Base-by-base conservation (phyloP, 805 yeast genomes). In the Pichia heedii region DNA sequence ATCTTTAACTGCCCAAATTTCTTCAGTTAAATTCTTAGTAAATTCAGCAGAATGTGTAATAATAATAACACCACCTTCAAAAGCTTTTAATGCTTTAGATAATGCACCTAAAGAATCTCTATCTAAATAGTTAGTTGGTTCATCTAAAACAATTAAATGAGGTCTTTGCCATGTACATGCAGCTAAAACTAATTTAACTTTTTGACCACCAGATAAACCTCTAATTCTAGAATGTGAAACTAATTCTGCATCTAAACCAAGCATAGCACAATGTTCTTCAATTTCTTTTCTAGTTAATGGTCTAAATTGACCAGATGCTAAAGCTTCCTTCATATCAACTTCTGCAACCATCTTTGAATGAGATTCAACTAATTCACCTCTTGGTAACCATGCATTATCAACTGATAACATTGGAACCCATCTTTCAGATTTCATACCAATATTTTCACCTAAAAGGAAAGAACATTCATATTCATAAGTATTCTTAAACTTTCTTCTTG, bases 111-210 rank as follows among this genome's bases (percentile, higher is more conserved):
- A 81, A 57, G 98, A 93, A 76, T 93, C 98, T 77, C 98, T 82
- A 74, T 90, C 98, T 78, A 90, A 79, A 75, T 90, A 93, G 77
- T 90, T 90, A 65, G 98, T 93, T 75, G 98, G 98, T 80, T 90
- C 98, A 77, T 93, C 98, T 72, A 93, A 84, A 61, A 93, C 98
- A 63, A 93, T 89, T 77, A 93, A 80, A 71, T 93, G 98, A 68
- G 98, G 98, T 81, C 97, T 90, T 79, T 90, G 97, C 98, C 98
- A 93, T 50, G 97, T 89, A 83, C 97, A 87, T 73, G 97, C 98
- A 73, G 99, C 99, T 65, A 93, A 77, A 65, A 93, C 98, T 70
- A 93, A 84, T 78, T 93, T 93, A 74, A 93, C 98, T 83, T 93
- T 93, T 81, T 93, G 98, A 79, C 98, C 98, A 84, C 98, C 98